Base-by-base conservation (phyloP, 345 rosid species). In the Hypericum perforatum region DNA sequence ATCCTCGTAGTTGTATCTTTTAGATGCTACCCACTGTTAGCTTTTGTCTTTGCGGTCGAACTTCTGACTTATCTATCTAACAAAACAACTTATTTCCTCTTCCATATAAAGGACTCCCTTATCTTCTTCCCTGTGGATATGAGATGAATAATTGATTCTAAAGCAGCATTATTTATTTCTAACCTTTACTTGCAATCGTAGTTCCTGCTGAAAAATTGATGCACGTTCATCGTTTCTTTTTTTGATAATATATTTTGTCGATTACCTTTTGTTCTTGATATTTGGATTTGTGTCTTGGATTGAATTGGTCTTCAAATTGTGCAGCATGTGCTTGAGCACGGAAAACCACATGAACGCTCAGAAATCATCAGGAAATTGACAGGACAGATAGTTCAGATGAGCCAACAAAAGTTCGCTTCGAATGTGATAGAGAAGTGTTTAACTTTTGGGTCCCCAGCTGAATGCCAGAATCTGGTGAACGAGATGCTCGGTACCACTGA, bases 321-420 rank as follows among this genome's bases (percentile, higher is more conserved):
- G 50, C 84, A 91, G 96, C 98, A 91, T 73, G 96, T 91, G 38
- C 76, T 91, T 65, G 96, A 87, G 82, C 98, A 87, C 45, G 98
- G 98, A 16, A 82, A 91, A 64, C 81, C 88, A 11, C 74, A 79
- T 43, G 98, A 91, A 65, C 95, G 98, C 32, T 63, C 96, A 12
- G 69, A 75, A 39, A 82, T 91, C 63, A 81, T 91, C 41, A 78
- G 64, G 66, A 82, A 82, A 56, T 57, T 91, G 55, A 75, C 87
- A 8, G 98, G 96, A 59, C 85, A 82, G 72, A 85, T 91, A 36
- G 92, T 91, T 64, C 82, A 77, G 57, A 91, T 91, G 98, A 91
- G 98, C 61, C 98, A 91, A 71, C 98, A 91, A 64, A 91, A 91
- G 74, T 91, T 91, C 70, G 98, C 98, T n/a, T 91, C 98, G 6